Conservation (phyloP, 176 grass and related monocot genomes). For the Guadua angustifolia region DNA sequence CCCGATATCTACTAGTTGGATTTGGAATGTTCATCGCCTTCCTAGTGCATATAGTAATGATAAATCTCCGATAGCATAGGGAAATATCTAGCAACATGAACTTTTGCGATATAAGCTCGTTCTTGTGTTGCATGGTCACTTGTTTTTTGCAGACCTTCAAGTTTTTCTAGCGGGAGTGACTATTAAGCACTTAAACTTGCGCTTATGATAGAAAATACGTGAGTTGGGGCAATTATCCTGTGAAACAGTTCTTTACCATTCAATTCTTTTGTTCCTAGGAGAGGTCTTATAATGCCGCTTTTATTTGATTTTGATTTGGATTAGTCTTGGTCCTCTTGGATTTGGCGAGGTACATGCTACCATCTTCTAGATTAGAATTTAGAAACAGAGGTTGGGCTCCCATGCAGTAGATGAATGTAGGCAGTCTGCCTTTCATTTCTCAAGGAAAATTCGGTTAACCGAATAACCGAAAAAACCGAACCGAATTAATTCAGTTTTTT, state of each 20-base stretch:
- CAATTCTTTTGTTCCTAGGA: neutral
- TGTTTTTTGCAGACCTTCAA: neutral
- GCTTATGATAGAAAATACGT: neutral
- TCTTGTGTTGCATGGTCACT: neutral
- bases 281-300: neutral
- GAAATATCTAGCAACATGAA: neutral
- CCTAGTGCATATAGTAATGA: neutral
- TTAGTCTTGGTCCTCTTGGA: neutral
- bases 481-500: no score
- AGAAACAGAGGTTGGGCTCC: no score
- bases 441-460: no score
- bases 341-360: no score
- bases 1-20: neutral
- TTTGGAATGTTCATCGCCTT: neutral
- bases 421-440: no score
- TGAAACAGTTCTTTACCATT: neutral
- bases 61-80: neutral
- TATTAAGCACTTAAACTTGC: neutral
- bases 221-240: neutral
- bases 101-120: neutral
- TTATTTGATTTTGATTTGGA: constrained; percentile 6
- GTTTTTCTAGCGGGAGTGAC: neutral
- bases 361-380: no score
- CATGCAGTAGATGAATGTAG: no score
- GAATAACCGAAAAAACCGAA: no score